Base-by-base conservation (phyloP, 164 flowering plant genomes). In the Macadamia tetraphylla region DNA sequence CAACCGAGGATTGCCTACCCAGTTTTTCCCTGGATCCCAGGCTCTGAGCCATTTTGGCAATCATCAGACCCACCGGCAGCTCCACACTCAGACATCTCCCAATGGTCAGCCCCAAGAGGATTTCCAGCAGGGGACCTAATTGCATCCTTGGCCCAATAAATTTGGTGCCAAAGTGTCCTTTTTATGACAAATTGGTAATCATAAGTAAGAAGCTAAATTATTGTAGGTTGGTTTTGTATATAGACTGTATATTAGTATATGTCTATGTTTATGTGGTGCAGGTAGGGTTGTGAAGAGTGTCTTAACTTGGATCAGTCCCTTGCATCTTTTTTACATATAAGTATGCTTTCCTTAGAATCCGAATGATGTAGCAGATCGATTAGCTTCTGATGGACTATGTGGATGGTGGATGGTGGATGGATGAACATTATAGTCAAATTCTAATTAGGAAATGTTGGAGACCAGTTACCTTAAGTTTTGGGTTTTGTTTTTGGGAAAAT, bases 1-100 rank as follows among this genome's bases (percentile, higher is more conserved):
- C 23, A 23, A 23, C 23, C 23, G 23, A 23, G 23, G 23, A 23
- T 23, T 23, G 23, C 81, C 82, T 53, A 79, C 84, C 12, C 83
- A 86, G 43, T 84, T 74, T 72, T 63, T 83, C 35, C 51, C 84
- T 30, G 85, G 72, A 9, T 81, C 85, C 7, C 82, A 78, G 62
- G 48, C 73, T 30, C 17, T 71, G n/a, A 80, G 63, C 23, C 83
- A 77, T 58, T 81, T 83, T 65, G 81, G 83, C 55, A 52, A 64
- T 62, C 80, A 73, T 31, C 91, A 83, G 71, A 52, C 59, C 10
- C 90, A 75, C 61, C 87, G 68, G 66, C 85, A 77, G 75, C 79
- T 64, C 51, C 88, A 75, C 40, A 62, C 85, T 61, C 84, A 73
- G 62, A 44, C 88, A 23, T 23, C 23, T 23, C 23, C 23, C 23